phyloP scores from a whole-genome alignment of 2,329 filamentous ascomycete species.

The Ambrosiella beaveri region DNA sequence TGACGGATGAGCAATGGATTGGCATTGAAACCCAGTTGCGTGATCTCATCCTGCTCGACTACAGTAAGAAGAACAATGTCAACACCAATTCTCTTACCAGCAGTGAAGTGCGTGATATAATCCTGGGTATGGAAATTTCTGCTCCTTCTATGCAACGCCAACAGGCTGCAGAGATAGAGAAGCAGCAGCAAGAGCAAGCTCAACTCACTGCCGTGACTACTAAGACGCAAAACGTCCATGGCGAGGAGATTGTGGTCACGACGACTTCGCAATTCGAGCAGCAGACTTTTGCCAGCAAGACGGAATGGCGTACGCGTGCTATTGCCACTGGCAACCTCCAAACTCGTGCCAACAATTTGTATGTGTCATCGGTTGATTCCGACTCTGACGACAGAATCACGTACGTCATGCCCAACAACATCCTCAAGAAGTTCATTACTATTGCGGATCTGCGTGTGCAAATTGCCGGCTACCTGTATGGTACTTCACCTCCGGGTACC shows the following conservation, averaged over 20 bases:
- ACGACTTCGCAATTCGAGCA: conserved; percentile 97
- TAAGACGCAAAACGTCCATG: conserved; percentile 92
- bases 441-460: conserved; percentile 93
- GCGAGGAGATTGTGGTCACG: conserved; percentile 94
- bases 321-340: conserved; percentile 93
- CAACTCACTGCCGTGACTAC: conserved; percentile 95
- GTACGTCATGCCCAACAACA: conserved; percentile 98
- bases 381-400: conserved; percentile 70
- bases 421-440: conserved; percentile 94
- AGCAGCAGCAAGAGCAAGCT: conserved; percentile 92
- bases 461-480: conserved; percentile 90
- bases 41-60: conserved; percentile 93
- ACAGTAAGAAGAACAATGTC: conserved; percentile 99
- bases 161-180: conserved; percentile 96
- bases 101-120: conserved; percentile 95
- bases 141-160: conserved; percentile 96
- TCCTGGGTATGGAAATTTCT: conserved; percentile 97
- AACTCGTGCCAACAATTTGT: conserved; percentile 92
- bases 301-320: conserved; percentile 91
- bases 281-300: conserved; percentile 95
- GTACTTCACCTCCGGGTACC: conserved; percentile 80
- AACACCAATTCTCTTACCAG: conserved; percentile 93
- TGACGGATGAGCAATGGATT: conserved; percentile 95
- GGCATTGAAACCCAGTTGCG: conserved; percentile 96
- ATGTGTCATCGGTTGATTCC: conserved; percentile 90